Base-by-base conservation (phyloP, 192 early-diverging fungal species). In the Coemansia nantahalensis region DNA sequence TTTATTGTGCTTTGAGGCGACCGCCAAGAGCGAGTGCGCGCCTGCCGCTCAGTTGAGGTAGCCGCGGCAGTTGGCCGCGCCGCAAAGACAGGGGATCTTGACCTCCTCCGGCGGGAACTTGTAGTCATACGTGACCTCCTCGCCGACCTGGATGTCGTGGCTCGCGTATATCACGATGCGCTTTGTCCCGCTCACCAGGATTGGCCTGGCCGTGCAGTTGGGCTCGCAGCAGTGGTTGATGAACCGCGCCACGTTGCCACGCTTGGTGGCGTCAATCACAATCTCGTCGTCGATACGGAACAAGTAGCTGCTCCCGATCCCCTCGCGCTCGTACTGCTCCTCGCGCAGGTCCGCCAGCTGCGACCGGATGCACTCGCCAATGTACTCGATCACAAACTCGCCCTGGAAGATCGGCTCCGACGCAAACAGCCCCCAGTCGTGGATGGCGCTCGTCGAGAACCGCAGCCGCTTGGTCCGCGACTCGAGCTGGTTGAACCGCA, bases 81-180 rank as follows among this genome's bases (percentile, higher is more conserved):
- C 96, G 66, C 96, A 99, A 32, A 91, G 76, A 62, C 96, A 99
- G n/a, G 95, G 96, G 53, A 99, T 97, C 77, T 99, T 99, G 54
- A 62, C 51, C 17, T 77, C 73, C 46, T 79, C 68, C 1, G 45
- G 34, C 18, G 65, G 70, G 68, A 81, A 80, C 79, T 97, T 95
- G 83, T 99, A 99, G 66, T 99, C 93, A 63, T 99, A 99, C 0
- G 97, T 99, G 55, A 99, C 92, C 62, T 99, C 97, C 56, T 98
- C 95, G 26, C 91, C 95, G 40, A 83, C 86, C 51, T 89, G 83
- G 55, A 98, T 97, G 47, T 93, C 89, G 16, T 87, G 77, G 67
- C 91, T 92, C 32, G 97, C 97, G 73, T 99, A 98, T 53, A 99
- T 99, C 33, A 94, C 95, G 67, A 98, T 98, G 51, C 91, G 91